Base-by-base conservation (phyloP, 2,329 filamentous ascomycete species). In the Penicillium sp. region DNA sequence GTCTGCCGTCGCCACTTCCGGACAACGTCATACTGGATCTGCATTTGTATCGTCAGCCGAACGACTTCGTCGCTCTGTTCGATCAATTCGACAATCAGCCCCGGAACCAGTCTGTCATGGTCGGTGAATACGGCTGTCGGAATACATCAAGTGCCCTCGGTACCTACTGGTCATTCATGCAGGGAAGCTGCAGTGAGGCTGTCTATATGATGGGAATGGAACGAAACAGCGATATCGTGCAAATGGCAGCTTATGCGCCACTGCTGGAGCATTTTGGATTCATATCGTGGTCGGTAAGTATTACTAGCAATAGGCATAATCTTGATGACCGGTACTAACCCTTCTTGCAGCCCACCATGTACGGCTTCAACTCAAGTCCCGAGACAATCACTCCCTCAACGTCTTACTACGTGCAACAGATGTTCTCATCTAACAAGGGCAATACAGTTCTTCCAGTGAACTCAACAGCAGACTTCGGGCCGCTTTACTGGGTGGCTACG, bases 121-220 rank as follows among this genome's bases (percentile, higher is more conserved):
- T 70, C 2, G 66, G 67, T 2, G 68, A 70, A 53, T 69, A 63
- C 27, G 68, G 63, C 3, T 63, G 60, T 50, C 62, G 65, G 0
- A 65, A 67, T 40, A 57, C 56, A 1, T 50, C 46, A 9, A 18
- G 47, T 16, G 44, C 58, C 1, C 45, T 54, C 16, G 61, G 62
- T 2, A 48, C 52, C 1, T 64, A 57, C 44, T 64, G 64, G 63
- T 54, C 62, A 1, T 68, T 58, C 28, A 62, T 70, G 60, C 65
- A 64, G 43, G 83, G 83, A 16, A 76, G 79, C 30, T 82, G 88
- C 7, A 80, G 79, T 13, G 85, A 89, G 66, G 84, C 83, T 9
- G 76, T 88, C 9, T 84, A 80, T 46, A 76, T 88, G 48, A 80
- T 88, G 53, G 82, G 84, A 1, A 58, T 69, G 45, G 67, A 71